phyloP scores from a whole-genome alignment of 2,329 filamentous ascomycete species.

The Calcarisporium arbuscula region DNA sequence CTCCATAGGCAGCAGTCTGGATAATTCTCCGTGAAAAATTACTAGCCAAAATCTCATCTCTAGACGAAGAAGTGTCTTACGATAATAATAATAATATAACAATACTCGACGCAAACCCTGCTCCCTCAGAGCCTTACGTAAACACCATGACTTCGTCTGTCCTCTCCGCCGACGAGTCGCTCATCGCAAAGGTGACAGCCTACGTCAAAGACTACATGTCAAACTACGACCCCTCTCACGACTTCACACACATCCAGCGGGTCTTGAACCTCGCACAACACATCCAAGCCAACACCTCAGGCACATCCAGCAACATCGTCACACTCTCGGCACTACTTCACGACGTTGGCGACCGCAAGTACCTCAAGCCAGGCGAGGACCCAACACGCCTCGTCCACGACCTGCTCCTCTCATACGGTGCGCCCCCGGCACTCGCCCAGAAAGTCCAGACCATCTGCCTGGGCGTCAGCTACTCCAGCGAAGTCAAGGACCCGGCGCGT shows the following conservation, averaged over 20 bases:
- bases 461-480: conserved; percentile 72
- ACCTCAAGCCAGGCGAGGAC: conserved; percentile 54
- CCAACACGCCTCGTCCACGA: conserved; percentile 47
- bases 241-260: conserved; percentile 77
- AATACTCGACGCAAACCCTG: no score
- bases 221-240: conserved; percentile 78
- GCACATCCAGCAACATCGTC: conserved; percentile 41
- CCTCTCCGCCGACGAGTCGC: conserved; percentile 26
- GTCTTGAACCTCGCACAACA: conserved; percentile 67
- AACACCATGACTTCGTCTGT: conserved; percentile 17
- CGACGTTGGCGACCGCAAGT: conserved; percentile 85
- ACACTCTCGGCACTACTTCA: conserved; percentile 72
- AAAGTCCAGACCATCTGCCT: conserved; percentile 67
- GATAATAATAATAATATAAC: no score
- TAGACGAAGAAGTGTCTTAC: no score
- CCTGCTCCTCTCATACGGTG: conserved; percentile 52
- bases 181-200: conserved; percentile 50
- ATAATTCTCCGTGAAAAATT: no score
- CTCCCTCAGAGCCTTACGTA: no score
- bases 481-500: conserved; percentile 56
- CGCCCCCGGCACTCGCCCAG: conserved; percentile 49
- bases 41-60: no score
- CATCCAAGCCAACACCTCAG: conserved; percentile 49
- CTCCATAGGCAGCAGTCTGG: no score
- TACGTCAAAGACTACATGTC: conserved; percentile 70